A percentile compares a stretch with the other conserved stretches of the same genome.
Evolutionary conservation across 2,329 filamentous ascomycete species (phyloP).

Genomic region (Ophiostoma populinum): DNA sequence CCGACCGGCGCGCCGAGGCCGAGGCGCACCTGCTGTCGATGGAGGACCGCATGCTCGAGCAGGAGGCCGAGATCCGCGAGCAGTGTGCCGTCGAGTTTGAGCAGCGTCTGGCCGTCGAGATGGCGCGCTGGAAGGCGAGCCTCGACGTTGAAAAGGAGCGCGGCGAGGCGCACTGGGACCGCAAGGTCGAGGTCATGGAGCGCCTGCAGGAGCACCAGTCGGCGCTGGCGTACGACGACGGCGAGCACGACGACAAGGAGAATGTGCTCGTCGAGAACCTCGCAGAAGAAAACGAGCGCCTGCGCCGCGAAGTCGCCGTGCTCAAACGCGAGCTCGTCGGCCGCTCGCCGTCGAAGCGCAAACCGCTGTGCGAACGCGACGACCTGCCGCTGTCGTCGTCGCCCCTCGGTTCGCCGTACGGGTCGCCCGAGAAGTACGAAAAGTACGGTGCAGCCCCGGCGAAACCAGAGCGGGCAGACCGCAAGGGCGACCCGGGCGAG

Average conservation of each 20-base stretch:
- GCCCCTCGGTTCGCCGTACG: background rate
- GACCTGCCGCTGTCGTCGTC: conserved; percentile 20
- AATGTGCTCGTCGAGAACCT: conserved; percentile 46
- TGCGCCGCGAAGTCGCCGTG: conserved; percentile 46
- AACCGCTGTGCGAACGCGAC: conserved; percentile 36
- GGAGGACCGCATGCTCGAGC: conserved; percentile 44
- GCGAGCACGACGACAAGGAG: conserved; percentile 37
- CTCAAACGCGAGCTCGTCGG: conserved; percentile 48
- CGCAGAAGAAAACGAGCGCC: conserved; percentile 51
- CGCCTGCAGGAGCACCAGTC: conserved; percentile 15
- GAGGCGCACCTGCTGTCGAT: conserved; percentile 58
- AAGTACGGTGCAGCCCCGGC: background rate
- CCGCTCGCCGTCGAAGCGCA: conserved; percentile 45
- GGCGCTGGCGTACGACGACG: conserved; percentile 7
- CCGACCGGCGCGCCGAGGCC: conserved; percentile 48
- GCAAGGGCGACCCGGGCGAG: conserved; percentile 8
- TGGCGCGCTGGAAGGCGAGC: conserved; percentile 63
- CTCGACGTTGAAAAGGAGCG: conserved; percentile 65
- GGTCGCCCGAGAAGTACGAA: conserved; percentile 2
- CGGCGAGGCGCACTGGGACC: conserved; percentile 71
- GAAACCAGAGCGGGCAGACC: background rate
- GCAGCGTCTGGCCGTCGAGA: conserved; percentile 52
- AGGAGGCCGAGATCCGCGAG: conserved; percentile 75
- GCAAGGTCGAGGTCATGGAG: conserved; percentile 52
- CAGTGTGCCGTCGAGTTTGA: conserved; percentile 85